Evolutionary conservation across 148 eudicot species (phyloP).

Genomic region (Rhododendron simsii): DNA sequence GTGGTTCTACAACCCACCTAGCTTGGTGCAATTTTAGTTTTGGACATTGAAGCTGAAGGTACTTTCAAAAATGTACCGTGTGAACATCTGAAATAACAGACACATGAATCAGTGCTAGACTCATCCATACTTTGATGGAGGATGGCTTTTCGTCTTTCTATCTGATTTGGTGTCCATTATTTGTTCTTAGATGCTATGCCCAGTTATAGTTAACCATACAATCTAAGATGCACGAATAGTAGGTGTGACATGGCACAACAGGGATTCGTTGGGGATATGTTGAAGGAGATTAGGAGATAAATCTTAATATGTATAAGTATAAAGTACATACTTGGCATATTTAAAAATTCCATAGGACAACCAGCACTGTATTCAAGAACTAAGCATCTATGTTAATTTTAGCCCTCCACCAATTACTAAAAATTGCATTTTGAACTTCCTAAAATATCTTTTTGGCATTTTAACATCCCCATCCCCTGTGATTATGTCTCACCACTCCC

Average conservation of each 20-base stretch:
- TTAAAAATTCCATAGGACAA: not conserved
- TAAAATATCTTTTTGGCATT: not conserved
- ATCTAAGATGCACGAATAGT: not conserved
- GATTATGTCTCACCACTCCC: not conserved
- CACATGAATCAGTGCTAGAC: not conserved
- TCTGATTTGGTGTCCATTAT: not conserved
- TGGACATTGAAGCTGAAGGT: not conserved
- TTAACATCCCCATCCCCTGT: not conserved
- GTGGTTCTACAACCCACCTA: not conserved
- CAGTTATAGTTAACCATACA: not conserved
- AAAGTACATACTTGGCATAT: not conserved
- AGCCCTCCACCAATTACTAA: not conserved
- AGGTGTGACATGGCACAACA: not conserved
- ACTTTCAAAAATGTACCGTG: not conserved
- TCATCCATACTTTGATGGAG: not conserved
- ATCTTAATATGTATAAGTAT: not conserved
- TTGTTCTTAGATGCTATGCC: not conserved
- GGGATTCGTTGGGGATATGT: not conserved
- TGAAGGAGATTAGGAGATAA: not conserved
- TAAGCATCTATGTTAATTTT: not conserved
- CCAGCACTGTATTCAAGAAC: not conserved
- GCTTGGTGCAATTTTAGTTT: not conserved
- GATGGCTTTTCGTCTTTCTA: not conserved
- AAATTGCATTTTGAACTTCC: not conserved
- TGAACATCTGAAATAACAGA: not conserved